Conservation (phyloP, 2,329 filamentous ascomycete species). For the Curvularia spicifera region DNA sequence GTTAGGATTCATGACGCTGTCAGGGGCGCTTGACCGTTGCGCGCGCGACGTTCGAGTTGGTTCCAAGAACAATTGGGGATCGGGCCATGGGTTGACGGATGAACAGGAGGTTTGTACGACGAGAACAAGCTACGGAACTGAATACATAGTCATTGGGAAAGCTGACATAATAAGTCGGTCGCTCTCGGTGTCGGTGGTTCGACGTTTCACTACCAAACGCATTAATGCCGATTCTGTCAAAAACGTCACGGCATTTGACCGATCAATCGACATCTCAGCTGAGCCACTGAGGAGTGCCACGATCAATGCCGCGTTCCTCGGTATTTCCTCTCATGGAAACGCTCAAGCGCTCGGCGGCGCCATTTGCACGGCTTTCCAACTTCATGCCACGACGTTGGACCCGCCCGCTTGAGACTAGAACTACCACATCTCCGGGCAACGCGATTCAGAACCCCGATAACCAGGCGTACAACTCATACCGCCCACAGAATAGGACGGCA, state of each 20-base stretch:
- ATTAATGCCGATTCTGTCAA: slow-evolving; percentile 10
- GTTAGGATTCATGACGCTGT: neutral
- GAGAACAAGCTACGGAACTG: neutral
- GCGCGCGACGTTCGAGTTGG: slow-evolving; percentile 15
- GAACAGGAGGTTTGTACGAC: neutral
- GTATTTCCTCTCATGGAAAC: slow-evolving; percentile 29
- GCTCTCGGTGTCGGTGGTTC: neutral
- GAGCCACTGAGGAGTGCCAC: slow-evolving; percentile 24
- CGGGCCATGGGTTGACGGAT: slow-evolving; percentile 1
- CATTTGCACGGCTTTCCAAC: slow-evolving; percentile 21
- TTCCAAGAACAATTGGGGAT: neutral
- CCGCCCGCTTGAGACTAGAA: slow-evolving; percentile 13
- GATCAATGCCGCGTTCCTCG: slow-evolving; percentile 18
- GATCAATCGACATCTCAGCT: slow-evolving; percentile 7
- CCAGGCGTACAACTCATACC: slow-evolving; percentile 16
- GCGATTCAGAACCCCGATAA: slow-evolving; percentile 3
- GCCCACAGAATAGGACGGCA: slow-evolving; percentile 9
- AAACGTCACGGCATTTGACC: slow-evolving; percentile 4
- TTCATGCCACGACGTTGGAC: slow-evolving; percentile 27
- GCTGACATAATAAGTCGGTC: neutral
- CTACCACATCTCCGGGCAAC: slow-evolving; percentile 14
- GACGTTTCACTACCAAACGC: neutral
- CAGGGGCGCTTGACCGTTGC: slow-evolving; percentile 15
- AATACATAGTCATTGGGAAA: neutral
- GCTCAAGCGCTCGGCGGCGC: slow-evolving; percentile 31